Conservation (phyloP, 1,284 basidiomycete species). For the Cutaneotrichosporon mucoides region DNA sequence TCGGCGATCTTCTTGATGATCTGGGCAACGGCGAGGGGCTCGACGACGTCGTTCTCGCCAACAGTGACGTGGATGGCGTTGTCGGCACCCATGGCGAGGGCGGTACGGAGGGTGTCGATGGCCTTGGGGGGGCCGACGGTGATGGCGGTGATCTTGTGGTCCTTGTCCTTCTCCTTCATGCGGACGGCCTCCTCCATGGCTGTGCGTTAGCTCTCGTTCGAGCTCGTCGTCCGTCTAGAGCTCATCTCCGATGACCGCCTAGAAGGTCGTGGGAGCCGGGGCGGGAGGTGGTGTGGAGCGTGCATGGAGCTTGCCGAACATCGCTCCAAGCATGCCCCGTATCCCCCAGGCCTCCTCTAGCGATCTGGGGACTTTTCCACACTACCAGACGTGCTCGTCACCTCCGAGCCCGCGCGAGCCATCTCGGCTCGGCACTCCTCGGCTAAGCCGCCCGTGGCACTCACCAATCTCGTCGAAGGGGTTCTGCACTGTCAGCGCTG, state of each 20-base stretch:
- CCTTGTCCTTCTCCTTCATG: slow-evolving; percentile 64
- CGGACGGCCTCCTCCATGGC: slow-evolving; percentile 97
- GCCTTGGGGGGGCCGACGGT: slow-evolving; percentile 91
- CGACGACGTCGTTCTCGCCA: slow-evolving; percentile 71
- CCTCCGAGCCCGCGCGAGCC: neutral
- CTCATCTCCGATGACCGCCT: no score
- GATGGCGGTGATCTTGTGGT: slow-evolving; percentile 78
- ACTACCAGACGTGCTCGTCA: neutral
- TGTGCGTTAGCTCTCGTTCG: slow-evolving; percentile 39
- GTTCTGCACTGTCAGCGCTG: slow-evolving; percentile 58
- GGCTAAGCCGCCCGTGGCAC: slow-evolving; percentile 34
- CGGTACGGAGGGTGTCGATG: slow-evolving; percentile 86
- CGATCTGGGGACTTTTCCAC: neutral
- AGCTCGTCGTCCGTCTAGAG: neutral
- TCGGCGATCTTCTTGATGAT: slow-evolving; percentile 79
- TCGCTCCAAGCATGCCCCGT: neutral
- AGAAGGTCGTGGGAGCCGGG: no score
- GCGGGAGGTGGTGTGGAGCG: no score
- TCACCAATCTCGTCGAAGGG: slow-evolving; percentile 94
- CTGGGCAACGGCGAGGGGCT: slow-evolving; percentile 47
- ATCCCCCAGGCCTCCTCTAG: neutral
- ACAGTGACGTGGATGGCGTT: slow-evolving; percentile 85
- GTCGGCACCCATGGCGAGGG: slow-evolving; percentile 97
- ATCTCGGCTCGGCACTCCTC: slow-evolving; percentile 11
- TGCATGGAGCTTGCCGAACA: no score